These are phyloP conservation scores for Lactarius psammicola DNA, from an alignment of 768 basidiomycete genomes.

Conservation along the genomic window DNA sequence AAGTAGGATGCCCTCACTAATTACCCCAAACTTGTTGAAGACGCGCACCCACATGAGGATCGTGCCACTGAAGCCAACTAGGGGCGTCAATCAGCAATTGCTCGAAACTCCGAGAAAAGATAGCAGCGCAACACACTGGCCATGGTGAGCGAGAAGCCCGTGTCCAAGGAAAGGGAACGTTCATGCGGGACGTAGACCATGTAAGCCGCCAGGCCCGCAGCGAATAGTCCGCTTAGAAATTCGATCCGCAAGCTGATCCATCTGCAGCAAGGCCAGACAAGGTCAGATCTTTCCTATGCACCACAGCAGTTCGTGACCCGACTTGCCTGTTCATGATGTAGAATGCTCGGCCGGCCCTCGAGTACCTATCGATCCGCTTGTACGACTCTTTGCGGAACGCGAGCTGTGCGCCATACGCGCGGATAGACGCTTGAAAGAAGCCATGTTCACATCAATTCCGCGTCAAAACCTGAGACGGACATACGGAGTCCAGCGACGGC, in stretches of 20 bases:
- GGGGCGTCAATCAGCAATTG: neutral
- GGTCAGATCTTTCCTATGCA: neutral
- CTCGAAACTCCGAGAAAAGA: neutral
- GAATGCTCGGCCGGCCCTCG: conserved; percentile 41
- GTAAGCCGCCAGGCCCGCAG: conserved; percentile 49
- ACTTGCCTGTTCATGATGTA: conserved; percentile 48
- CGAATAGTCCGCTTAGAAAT: conserved; percentile 47
- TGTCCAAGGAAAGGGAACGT: conserved; percentile 38
- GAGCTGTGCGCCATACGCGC: conserved; percentile 55
- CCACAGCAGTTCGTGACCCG: neutral
- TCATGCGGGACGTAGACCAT: conserved; percentile 47
- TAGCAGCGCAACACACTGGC: conserved; percentile 35
- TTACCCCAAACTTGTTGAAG: conserved; percentile 46
- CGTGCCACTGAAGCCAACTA: conserved; percentile 50
- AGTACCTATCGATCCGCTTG: conserved; percentile 49
- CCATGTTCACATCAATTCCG: neutral
- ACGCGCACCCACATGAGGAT: conserved; percentile 52
- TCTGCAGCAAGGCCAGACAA: conserved; percentile 28
- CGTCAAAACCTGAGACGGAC: conserved; percentile 10
- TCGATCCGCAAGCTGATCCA: conserved; percentile 59
- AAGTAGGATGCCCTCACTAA: conserved; percentile 43
- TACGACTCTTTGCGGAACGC: conserved; percentile 44
- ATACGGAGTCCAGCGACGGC: conserved; percentile 49
- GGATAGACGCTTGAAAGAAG: conserved; percentile 42
- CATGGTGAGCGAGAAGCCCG: conserved; percentile 44